phyloP scores from a whole-genome alignment of 306 rosid species.

The Cicer cuneatum region DNA sequence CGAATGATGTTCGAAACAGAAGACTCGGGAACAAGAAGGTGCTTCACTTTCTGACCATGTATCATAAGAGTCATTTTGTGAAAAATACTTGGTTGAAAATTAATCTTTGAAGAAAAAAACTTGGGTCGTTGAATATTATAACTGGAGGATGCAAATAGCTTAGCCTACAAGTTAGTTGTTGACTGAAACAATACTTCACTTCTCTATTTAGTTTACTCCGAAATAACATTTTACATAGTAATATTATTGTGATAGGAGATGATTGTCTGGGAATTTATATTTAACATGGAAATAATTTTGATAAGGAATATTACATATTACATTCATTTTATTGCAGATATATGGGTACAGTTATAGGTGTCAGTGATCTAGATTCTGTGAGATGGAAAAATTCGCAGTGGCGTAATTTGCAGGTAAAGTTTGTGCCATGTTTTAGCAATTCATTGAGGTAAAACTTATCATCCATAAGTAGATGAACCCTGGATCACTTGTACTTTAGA shows the following conservation, averaged over 20 bases:
- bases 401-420: constrained; percentile 90
- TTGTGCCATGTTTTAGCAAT: constrained; percentile 20
- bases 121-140: constrained; percentile 28
- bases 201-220: constrained; percentile 5
- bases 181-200: neutral
- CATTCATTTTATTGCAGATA: constrained; percentile 60
- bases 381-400: constrained; percentile 98
- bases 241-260: neutral
- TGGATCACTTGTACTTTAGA: constrained; percentile 1
- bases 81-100: constrained; percentile 13
- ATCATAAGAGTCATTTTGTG: neutral
- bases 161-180: constrained; percentile 8
- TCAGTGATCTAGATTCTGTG: constrained; percentile 86
- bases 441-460: neutral
- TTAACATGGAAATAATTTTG: constrained; percentile 24
- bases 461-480: constrained; percentile 24
- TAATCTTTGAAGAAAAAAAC: constrained; percentile 23
- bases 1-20: constrained; percentile 99
- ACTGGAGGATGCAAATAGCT: constrained; percentile 28
- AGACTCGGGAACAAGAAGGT: constrained; percentile 99
- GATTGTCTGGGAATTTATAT: constrained; percentile 6
- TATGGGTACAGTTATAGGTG: constrained; percentile 97
- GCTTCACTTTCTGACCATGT: constrained; percentile 42
- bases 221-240: neutral
- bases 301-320: constrained; percentile 4